Evolutionary conservation across 345 rosid genomes (phyloP), one percentile per base, ranked within the genome.

Genomic region (Heritiera littoralis): DNA sequence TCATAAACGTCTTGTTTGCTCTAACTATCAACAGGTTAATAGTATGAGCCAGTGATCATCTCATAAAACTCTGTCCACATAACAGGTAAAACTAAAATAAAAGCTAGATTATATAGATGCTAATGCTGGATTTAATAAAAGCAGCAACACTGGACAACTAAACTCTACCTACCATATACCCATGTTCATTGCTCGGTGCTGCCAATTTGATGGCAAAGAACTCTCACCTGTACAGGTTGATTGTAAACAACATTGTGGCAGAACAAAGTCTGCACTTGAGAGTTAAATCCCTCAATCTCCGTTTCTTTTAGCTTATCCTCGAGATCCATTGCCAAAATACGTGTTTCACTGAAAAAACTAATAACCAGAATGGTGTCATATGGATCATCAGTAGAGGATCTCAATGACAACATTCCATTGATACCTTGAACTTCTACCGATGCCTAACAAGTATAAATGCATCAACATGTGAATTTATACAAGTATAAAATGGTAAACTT

Each of bases 381-480:
- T 75, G 96, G 90, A 84, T 95, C 99, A 78, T 93, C 94, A 55
- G 90, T 88, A 23, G 97, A 91, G 59, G 94, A 90, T 87, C 96
- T 92, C 78, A 95, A 71, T 41, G 99, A 93, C 99, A 98, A 95
- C 94, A 95, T 92, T 83, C 99, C 99, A 85, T 95, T 93, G 85
- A 95, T 92, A 67, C 98, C 99, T 88, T 92, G 98, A 89, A 95
- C 94, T 86, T 93, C 98, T 67, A 93, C 98, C 0, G 98, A 95
- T 46, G 97, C 98, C 98, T 95, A 66, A 80, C 65, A 55, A 67
- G 83, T 80, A 81, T 30, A 79, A 40, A 75, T 9, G 23, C 60
- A 61, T 17, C 74, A 83, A 74, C 40, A 45, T 32, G 38, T 78
- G 45, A 78, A 28, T n/a, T 63, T 72, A 40, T 73, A 41, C 32